Percentiles rank a stretch among this genome's conserved stretches.
Evolutionary conservation across 2,329 filamentous ascomycete genomes (phyloP).

Genomic region (Aspergillus fischeri): DNA sequence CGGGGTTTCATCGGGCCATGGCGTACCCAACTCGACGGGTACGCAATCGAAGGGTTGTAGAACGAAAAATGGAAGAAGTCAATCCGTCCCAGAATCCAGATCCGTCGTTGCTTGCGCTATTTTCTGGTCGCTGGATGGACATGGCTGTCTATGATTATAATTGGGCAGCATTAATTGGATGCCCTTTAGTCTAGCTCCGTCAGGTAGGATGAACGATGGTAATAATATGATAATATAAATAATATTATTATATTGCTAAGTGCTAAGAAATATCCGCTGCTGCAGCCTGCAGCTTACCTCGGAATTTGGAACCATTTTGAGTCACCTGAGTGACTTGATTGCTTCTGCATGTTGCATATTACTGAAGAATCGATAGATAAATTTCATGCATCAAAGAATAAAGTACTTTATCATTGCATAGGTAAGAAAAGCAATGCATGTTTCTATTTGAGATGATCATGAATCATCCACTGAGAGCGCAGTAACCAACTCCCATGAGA

Average conservation of each 20-base stretch:
- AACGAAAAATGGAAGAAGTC: slow-evolving; percentile 24
- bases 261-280: not conserved
- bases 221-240: too few species aligned
- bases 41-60: slow-evolving; percentile 21
- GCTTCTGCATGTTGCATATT: not conserved
- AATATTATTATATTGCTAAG: too few species aligned
- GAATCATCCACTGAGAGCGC: too few species aligned
- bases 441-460: not conserved
- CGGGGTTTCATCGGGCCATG: too few species aligned
- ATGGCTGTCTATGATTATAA: not conserved
- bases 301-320: not conserved
- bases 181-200: not conserved
- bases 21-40: slow-evolving; percentile 13
- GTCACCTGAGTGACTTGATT: not conserved
- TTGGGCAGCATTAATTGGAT: not conserved
- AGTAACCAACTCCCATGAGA: not conserved
- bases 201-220: too few species aligned
- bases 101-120: slow-evolving; percentile 1
- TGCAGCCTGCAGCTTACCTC: not conserved
- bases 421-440: not conserved
- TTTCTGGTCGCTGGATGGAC: not conserved
- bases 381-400: not conserved
- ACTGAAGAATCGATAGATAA: not conserved
- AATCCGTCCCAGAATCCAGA: slow-evolving; percentile 13
- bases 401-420: not conserved